A percentile compares a stretch with the other conserved stretches of the same genome.
Conservation (phyloP, 1,284 basidiomycete species). For the Schizophyllum commune region DNA sequence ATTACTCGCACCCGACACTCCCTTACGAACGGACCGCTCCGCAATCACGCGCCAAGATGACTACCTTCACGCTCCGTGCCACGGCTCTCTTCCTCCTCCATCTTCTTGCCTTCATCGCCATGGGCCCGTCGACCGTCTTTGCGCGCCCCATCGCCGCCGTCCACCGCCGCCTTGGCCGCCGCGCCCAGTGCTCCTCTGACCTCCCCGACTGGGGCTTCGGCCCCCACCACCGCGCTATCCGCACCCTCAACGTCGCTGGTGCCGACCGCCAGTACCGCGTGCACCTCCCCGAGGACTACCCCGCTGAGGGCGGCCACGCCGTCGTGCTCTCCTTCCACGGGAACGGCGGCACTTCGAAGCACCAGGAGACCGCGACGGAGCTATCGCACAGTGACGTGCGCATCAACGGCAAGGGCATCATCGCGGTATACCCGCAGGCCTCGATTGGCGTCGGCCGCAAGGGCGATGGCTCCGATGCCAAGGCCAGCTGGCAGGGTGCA, state of each 20-base stretch:
- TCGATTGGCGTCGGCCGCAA: slow-evolving; percentile 13
- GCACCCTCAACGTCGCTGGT: neutral
- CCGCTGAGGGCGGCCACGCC: slow-evolving; percentile 2
- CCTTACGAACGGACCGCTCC: neutral
- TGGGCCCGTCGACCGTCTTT: neutral
- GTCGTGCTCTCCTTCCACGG: slow-evolving; percentile 9
- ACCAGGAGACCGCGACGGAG: slow-evolving; percentile 5
- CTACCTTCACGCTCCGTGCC: neutral
- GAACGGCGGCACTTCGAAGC: slow-evolving; percentile 1
- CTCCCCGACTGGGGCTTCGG: neutral
- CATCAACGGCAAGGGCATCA: slow-evolving; percentile 7
- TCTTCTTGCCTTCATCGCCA: neutral
- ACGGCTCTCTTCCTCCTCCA: neutral
- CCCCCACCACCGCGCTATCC: neutral
- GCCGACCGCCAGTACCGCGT: slow-evolving; percentile 9
- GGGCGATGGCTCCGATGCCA: slow-evolving; percentile 5
- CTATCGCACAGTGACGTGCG: slow-evolving; percentile 3
- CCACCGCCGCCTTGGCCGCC: neutral
- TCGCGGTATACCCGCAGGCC: slow-evolving; percentile 14
- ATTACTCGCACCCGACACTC: neutral
- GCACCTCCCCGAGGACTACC: slow-evolving; percentile 7
- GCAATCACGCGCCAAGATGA: neutral
- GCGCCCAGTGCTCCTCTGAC: neutral
- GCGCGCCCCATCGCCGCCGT: no score
- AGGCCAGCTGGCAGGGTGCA: slow-evolving; percentile 12